phyloP scores from a whole-genome alignment of 306 rosid genomes.

The Pueraria montana region DNA sequence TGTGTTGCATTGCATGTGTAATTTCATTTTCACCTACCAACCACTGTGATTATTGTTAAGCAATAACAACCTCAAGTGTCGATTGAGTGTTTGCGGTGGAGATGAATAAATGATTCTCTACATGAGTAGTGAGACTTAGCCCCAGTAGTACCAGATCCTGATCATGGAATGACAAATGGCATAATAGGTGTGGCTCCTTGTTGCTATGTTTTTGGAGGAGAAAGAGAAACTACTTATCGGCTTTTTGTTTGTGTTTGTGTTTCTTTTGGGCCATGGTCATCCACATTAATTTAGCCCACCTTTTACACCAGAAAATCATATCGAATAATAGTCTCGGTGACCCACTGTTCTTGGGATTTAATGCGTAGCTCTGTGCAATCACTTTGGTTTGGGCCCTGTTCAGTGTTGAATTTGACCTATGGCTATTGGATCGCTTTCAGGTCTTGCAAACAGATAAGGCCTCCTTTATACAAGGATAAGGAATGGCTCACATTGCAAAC shows the following conservation, averaged over 20 bases:
- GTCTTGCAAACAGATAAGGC: too few species aligned
- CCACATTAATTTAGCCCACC: neutral
- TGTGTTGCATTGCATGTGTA: too few species aligned
- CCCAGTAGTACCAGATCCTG: neutral
- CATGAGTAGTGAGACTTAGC: neutral
- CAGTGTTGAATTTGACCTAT: too few species aligned
- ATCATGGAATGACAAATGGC: slow-evolving; percentile 23
- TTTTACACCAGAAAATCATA: neutral
- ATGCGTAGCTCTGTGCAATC: too few species aligned
- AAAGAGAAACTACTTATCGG: neutral
- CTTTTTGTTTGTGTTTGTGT: neutral
- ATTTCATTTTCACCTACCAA: neutral
- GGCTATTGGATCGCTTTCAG: too few species aligned
- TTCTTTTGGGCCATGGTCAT: neutral
- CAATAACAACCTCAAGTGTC: slow-evolving; percentile 8
- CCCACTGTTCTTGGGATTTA: too few species aligned
- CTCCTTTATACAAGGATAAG: too few species aligned
- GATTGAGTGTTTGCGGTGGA: slow-evolving; percentile 28
- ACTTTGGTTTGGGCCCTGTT: too few species aligned
- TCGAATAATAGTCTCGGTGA: too few species aligned
- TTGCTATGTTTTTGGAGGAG: neutral
- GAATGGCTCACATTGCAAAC: too few species aligned
- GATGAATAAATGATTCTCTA: too few species aligned
- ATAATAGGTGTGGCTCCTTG: neutral
- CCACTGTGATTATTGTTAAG: too few species aligned